Percentiles rank a stretch among this genome's conserved stretches.
Evolutionary conservation across 164 flowering plant species (phyloP).

Genomic region (Paratinospora sagittata): DNA sequence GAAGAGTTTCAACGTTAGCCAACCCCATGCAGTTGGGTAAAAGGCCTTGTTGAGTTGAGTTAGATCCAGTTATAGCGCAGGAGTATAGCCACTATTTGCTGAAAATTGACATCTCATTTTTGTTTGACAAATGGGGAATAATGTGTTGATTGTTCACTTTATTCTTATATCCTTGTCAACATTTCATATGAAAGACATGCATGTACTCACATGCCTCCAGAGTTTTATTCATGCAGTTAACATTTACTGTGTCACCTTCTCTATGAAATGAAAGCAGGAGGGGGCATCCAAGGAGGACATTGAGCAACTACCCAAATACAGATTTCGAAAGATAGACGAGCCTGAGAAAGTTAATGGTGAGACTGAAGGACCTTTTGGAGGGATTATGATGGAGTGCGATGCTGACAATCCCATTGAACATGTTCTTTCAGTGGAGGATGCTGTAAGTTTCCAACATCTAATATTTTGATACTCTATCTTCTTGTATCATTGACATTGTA

Average conservation of each 20-base stretch:
- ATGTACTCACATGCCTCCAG: background rate
- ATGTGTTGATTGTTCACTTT: too few species aligned
- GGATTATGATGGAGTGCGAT: conserved; percentile 57
- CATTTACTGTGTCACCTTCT: background rate
- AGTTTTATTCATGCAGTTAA: background rate
- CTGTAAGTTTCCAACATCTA: conserved; percentile 43
- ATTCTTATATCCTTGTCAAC: background rate
- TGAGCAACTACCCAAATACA: conserved; percentile 49
- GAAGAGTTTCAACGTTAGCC: background rate
- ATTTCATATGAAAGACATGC: background rate
- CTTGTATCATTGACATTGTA: background rate
- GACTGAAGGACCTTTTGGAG: conserved; percentile 40
- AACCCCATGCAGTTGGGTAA: too few species aligned
- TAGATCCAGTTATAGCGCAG: too few species aligned
- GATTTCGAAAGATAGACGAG: conserved; percentile 36
- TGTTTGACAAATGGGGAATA: background rate
- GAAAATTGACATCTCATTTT: background rate
- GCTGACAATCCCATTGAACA: conserved; percentile 43
- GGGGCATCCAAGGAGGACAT: conserved; percentile 77
- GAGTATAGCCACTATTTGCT: too few species aligned
- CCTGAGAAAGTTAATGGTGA: conserved; percentile 44
- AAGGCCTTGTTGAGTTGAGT: too few species aligned
- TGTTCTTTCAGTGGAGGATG: conserved; percentile 49
- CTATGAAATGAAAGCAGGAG: conserved; percentile 40
- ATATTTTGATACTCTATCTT: background rate